Percentiles rank a stretch among this genome's conserved stretches.
These are phyloP conservation scores for Claviceps monticola DNA, from an alignment of 2,329 filamentous ascomycete genomes.

Conservation along the genomic window DNA sequence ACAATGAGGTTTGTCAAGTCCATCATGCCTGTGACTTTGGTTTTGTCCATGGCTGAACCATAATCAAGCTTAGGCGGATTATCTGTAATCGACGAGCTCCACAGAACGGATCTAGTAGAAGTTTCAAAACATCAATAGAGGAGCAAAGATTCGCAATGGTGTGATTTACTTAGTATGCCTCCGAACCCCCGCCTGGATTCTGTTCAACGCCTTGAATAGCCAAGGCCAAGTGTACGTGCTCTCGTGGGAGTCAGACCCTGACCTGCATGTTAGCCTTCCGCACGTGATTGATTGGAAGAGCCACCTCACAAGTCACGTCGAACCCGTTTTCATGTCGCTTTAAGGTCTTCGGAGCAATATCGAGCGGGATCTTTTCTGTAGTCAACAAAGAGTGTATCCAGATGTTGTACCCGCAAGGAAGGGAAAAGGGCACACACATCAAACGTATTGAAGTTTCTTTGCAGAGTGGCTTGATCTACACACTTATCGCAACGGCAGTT, in stretches of 20 bases:
- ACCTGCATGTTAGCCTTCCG: neutral
- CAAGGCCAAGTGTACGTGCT: slow-evolving; percentile 53
- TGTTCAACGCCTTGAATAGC: slow-evolving; percentile 13
- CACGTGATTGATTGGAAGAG: too few relatives aligned
- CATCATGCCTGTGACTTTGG: slow-evolving; percentile 37
- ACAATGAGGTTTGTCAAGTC: slow-evolving; percentile 53
- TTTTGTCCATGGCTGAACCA: slow-evolving; percentile 40
- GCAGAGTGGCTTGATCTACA: slow-evolving; percentile 28
- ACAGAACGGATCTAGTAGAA: slow-evolving; percentile 8
- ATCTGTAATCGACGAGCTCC: slow-evolving; percentile 19
- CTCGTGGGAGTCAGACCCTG: slow-evolving; percentile 58
- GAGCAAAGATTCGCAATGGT: neutral
- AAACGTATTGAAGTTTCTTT: slow-evolving; percentile 29
- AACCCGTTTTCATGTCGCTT: slow-evolving; percentile 16
- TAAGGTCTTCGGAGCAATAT: slow-evolving; percentile 17
- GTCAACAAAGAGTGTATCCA: neutral
- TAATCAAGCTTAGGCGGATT: slow-evolving; percentile 47
- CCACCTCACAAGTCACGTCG: slow-evolving; percentile 20
- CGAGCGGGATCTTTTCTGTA: slow-evolving; percentile 16
- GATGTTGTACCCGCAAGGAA: neutral
- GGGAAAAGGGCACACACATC: slow-evolving; percentile 13
- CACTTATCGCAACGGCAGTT: slow-evolving; percentile 29
- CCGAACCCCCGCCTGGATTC: slow-evolving; percentile 23
- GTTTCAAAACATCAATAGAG: neutral
- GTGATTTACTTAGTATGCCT: slow-evolving; percentile 5